These are phyloP conservation scores for Trebouxia gelatinosa DNA, from an alignment of 163 green algal genomes.

Conservation along the genomic window DNA sequence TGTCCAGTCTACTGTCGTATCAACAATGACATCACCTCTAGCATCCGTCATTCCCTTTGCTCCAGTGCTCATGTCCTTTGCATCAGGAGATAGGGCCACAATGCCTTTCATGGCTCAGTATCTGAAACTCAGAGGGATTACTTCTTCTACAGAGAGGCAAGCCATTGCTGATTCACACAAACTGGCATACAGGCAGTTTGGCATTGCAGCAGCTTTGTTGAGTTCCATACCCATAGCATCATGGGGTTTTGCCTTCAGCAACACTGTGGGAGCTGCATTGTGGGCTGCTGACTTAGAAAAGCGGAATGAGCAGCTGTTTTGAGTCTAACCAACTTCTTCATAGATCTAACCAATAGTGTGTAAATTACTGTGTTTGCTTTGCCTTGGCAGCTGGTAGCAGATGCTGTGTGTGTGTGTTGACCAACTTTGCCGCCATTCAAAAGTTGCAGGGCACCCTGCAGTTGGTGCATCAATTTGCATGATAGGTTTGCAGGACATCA, in stretches of 20 bases:
- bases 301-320: not conserved
- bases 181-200: constrained; percentile 22
- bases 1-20: not conserved
- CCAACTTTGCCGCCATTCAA: too few species aligned
- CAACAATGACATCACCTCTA: constrained; percentile 14
- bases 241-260: constrained; percentile 27
- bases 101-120: constrained; percentile 24
- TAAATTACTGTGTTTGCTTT: too few species aligned
- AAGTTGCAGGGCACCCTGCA: too few species aligned
- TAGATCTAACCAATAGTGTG: too few species aligned
- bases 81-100: not conserved
- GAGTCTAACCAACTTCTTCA: too few species aligned
- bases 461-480: too few species aligned
- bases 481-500: too few species aligned
- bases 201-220: constrained; percentile 18
- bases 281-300: constrained; percentile 24
- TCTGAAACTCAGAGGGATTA: not conserved
- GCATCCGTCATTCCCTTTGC: constrained; percentile 14
- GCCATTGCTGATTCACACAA: constrained; percentile 17
- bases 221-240: not conserved
- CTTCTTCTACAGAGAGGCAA: not conserved
- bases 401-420: too few species aligned
- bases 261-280: constrained; percentile 25
- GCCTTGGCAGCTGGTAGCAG: too few species aligned
- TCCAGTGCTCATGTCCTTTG: constrained; percentile 9